A percentile compares a stretch with the other conserved stretches of the same genome.
These are phyloP conservation scores for Cynanchum wilfordii DNA, from an alignment of 257 asterid genomes.

Conservation along the genomic window DNA sequence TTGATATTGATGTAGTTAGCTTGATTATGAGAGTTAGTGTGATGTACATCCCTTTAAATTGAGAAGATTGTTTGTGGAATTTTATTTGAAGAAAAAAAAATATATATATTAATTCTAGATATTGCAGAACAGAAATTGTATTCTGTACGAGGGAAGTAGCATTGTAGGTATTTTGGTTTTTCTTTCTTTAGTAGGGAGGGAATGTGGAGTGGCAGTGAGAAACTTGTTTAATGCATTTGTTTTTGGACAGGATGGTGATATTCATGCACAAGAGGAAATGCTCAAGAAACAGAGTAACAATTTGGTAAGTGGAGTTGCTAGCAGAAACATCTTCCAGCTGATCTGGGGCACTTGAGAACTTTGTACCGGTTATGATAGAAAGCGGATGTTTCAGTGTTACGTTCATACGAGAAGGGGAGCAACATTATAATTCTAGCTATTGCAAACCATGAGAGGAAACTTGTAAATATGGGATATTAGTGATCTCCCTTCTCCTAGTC, in stretches of 20 bases:
- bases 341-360: conserved; percentile 65
- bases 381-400: background rate
- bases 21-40: no score
- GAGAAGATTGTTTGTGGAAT: no score
- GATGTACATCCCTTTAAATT: no score
- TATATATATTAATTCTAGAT: no score
- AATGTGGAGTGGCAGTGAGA: background rate
- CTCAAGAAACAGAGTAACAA: conserved; percentile 74
- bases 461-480: background rate
- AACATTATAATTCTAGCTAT: background rate
- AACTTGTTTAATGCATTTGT: conserved; percentile 9
- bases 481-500: background rate
- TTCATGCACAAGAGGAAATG: conserved; percentile 79
- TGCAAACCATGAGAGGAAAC: background rate
- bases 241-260: conserved; percentile 57
- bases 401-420: background rate
- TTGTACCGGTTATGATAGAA: background rate
- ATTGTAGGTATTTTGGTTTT: no score
- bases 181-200: background rate
- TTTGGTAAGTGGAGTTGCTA: conserved; percentile 62
- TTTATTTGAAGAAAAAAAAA: no score
- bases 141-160: no score
- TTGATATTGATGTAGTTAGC: no score
- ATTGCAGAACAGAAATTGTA: no score
- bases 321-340: conserved; percentile 77